These are phyloP conservation scores for Tetracentron sinense DNA, from an alignment of 164 flowering plant species.

Conservation along the genomic window DNA sequence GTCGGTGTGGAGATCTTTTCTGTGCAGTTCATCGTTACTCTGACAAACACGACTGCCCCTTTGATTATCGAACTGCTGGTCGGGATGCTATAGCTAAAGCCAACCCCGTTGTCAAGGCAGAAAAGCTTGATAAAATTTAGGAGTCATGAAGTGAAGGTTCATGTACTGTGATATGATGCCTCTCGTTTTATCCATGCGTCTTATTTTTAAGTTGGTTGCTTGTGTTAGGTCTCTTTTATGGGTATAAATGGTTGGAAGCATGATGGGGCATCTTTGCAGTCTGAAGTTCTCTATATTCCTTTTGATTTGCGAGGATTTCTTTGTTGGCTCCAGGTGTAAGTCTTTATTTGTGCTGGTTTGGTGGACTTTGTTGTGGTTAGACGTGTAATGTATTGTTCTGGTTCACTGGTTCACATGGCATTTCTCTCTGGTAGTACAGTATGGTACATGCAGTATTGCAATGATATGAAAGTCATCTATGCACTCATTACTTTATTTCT, in stretches of 20 bases:
- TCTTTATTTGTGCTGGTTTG: slow-evolving; percentile 28
- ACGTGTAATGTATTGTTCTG: slow-evolving; percentile 17
- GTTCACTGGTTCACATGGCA: slow-evolving; percentile 18
- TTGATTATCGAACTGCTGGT: slow-evolving; percentile 44
- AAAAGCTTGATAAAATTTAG: slow-evolving; percentile 52
- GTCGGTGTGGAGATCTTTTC: slow-evolving; percentile 49
- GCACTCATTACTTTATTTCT: too few species aligned
- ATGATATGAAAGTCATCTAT: background rate
- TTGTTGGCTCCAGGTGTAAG: slow-evolving; percentile 29
- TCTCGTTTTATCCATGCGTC: slow-evolving; percentile 16
- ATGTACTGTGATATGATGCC: slow-evolving; percentile 15
- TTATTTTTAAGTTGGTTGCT: slow-evolving; percentile 21
- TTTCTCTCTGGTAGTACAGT: slow-evolving; percentile 7
- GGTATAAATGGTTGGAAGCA: slow-evolving; percentile 18
- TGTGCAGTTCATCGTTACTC: slow-evolving; percentile 52
- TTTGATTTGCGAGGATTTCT: slow-evolving; percentile 23
- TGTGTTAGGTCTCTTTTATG: slow-evolving; percentile 17
- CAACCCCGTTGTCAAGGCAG: slow-evolving; percentile 52
- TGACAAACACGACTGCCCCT: slow-evolving; percentile 51
- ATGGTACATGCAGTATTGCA: background rate
- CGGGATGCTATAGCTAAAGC: slow-evolving; percentile 51
- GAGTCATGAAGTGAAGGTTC: slow-evolving; percentile 11
- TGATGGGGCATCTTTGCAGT: slow-evolving; percentile 24
- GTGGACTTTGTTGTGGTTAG: slow-evolving; percentile 20
- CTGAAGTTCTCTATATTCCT: slow-evolving; percentile 26